A percentile compares a stretch with the other conserved stretches of the same genome.
phyloP scores from a whole-genome alignment of 345 rosid genomes.

The Excoecaria cochinchinensis region DNA sequence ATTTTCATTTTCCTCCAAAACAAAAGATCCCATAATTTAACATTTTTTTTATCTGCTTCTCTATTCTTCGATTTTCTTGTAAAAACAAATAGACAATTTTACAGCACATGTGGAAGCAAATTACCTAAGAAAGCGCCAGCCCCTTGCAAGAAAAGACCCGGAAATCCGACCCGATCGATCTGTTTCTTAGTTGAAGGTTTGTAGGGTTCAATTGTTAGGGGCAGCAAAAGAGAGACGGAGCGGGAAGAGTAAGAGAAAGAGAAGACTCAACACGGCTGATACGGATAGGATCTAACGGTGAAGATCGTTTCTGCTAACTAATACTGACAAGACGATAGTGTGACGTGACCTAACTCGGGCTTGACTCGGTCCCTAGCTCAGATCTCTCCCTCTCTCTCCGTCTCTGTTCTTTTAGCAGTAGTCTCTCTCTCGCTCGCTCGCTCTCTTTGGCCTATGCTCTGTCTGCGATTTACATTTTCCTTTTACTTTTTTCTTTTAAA shows the following conservation, averaged over 20 bases:
- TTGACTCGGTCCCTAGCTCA: constrained; percentile 38
- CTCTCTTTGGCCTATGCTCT: constrained; percentile 23
- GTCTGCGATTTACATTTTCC: constrained; percentile 1
- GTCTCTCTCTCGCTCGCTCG: not conserved
- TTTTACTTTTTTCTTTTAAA: too few species aligned
- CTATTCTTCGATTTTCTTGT: constrained; percentile 10
- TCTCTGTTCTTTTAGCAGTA: constrained; percentile 10
- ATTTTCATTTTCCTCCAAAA: constrained; percentile 4
- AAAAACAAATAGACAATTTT: constrained; percentile 20
- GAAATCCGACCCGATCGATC: constrained; percentile 19
- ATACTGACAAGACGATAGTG: constrained; percentile 22
- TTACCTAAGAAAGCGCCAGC: constrained; percentile 10
- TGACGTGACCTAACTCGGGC: constrained; percentile 27
- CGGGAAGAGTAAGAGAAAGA: not conserved
- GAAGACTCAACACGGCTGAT: constrained; percentile 26
- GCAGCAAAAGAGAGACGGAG: not conserved
- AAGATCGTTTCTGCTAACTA: constrained; percentile 22
- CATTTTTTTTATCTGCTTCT: not conserved
- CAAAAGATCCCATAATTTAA: not conserved
- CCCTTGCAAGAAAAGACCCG: not conserved
- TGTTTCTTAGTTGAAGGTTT: not conserved
- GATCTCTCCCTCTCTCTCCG: constrained; percentile 40
- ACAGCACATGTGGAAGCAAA: not conserved
- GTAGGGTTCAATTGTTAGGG: not conserved
- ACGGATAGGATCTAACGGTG: constrained; percentile 28